Evolutionary conservation across 2,329 filamentous ascomycete species (phyloP).

Genomic region (Aspergillus oerlinghausenensis): DNA sequence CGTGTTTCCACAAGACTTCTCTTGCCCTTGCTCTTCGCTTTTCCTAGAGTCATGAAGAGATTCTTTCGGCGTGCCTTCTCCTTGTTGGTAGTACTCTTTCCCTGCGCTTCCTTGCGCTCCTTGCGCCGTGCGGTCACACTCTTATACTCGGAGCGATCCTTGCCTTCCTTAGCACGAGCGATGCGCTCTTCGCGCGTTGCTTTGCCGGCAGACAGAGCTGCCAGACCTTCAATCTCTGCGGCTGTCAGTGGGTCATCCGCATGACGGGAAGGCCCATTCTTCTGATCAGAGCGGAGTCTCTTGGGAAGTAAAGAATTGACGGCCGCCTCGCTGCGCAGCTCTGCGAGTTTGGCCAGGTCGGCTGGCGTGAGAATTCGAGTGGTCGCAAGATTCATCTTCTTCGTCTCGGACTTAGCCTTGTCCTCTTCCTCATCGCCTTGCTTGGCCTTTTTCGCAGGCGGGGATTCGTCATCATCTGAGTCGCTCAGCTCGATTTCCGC

Average conservation of each 20-base stretch:
- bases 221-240: constrained; percentile 83
- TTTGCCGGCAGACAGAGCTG: constrained; percentile 67
- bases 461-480: constrained; percentile 65
- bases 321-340: constrained; percentile 70
- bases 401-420: constrained; percentile 38
- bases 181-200: constrained; percentile 84
- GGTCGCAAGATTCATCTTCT: constrained; percentile 66
- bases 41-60: constrained; percentile 95
- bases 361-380: constrained; percentile 92
- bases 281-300: constrained; percentile 42
- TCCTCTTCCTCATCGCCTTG: constrained; percentile 35
- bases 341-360: constrained; percentile 89
- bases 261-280: constrained; percentile 55
- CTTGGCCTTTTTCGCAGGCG: constrained; percentile 62
- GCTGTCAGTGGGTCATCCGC: constrained; percentile 86
- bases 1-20: constrained; percentile 81
- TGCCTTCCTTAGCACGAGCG: constrained; percentile 75
- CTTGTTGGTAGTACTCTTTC: constrained; percentile 95
- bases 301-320: constrained; percentile 59
- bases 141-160: constrained; percentile 75
- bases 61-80: constrained; percentile 98
- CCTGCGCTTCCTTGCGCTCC: constrained; percentile 79
- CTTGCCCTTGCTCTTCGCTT: constrained; percentile 94
- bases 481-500: constrained; percentile 70
- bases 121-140: constrained; percentile 77